A percentile compares a stretch with the other conserved stretches of the same genome.
These are phyloP conservation scores for Solanum ossicruentum DNA, from an alignment of 257 asterid genomes.

Conservation along the genomic window DNA sequence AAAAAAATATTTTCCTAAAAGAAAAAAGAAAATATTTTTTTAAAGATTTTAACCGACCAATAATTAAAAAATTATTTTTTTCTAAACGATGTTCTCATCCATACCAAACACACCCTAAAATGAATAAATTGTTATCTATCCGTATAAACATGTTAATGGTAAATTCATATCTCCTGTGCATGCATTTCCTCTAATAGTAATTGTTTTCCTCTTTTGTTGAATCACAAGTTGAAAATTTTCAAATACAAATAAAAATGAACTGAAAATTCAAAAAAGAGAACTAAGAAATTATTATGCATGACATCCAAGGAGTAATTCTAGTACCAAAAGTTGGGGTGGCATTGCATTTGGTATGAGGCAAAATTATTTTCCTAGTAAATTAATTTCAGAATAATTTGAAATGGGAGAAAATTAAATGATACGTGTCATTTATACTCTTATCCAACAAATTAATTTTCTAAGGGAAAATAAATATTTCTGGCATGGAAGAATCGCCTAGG, in stretches of 20 bases:
- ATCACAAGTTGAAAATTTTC: not conserved
- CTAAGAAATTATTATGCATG: not conserved
- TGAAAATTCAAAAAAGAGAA: not conserved
- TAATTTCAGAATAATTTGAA: not conserved
- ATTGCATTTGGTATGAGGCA: not conserved
- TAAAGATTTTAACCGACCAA: no score
- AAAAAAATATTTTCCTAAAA: no score
- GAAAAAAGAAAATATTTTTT: no score
- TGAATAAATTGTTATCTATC: not conserved
- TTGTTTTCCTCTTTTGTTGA: not conserved
- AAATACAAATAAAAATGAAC: not conserved
- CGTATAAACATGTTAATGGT: not conserved
- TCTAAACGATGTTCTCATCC: no score
- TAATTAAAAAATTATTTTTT: no score
- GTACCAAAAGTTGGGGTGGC: not conserved
- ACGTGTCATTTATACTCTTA: not conserved
- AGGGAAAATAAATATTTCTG: not conserved
- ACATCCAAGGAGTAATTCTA: not conserved
- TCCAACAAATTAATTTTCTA: not conserved
- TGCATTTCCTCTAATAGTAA: not conserved
- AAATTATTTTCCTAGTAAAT: not conserved
- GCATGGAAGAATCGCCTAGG: not conserved
- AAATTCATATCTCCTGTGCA: not conserved
- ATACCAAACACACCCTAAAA: not conserved
- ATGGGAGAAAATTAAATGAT: not conserved